Base-by-base conservation (phyloP, 1,139 yeast species). In the Scheffersomyces segobiensis region DNA sequence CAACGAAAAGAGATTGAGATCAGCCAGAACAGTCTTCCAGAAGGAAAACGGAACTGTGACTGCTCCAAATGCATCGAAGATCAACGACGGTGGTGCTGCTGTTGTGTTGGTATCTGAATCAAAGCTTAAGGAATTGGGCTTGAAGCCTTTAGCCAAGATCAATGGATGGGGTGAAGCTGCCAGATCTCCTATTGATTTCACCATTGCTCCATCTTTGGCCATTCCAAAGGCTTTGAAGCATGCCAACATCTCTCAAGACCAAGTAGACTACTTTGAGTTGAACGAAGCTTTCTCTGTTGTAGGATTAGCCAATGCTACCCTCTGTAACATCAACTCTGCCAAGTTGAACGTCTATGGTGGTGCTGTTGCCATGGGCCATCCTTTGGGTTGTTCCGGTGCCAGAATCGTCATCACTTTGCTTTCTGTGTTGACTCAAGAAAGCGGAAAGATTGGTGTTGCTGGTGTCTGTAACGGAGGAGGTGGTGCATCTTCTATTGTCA, bases 401-500 rank as follows among this genome's bases (percentile, higher is more conserved):
- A 89, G 99, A 82, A 86, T 95, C 70, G 85, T 93, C 60, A 92
- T 91, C 65, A 95, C 98, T 53, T 83, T 95, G 75, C 74, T 87
- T 62, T 84, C 89, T 58, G 88, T 93, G 17, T 84, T 95, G 72
- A 67, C 78, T 52, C 97, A 93, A 79, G 95, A 89, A 77, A 83
- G 83, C 61, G 98, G 98, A 71, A 92, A 88, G 80, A 77, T 87
- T 67, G 99, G 99, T 74, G 92, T 87, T 65, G 97, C 97, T 68
- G 97, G 91, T 75, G 89, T 95, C 73, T 95, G 98, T 84, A 95
- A 95, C 77, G 98, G 99, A 81, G 99, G 99, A 71, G 99, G 99
- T 74, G 98, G 98, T 74, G 98, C 98, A 59, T 89, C 97, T 59
- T 87, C 96, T 48, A 77, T 91, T 65, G 89, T 91, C 62, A 82